Percentiles rank a stretch among this genome's conserved stretches.
phyloP scores from a whole-genome alignment of 495 filamentous ascomycete genomes.

The Lophium mytilinum region DNA sequence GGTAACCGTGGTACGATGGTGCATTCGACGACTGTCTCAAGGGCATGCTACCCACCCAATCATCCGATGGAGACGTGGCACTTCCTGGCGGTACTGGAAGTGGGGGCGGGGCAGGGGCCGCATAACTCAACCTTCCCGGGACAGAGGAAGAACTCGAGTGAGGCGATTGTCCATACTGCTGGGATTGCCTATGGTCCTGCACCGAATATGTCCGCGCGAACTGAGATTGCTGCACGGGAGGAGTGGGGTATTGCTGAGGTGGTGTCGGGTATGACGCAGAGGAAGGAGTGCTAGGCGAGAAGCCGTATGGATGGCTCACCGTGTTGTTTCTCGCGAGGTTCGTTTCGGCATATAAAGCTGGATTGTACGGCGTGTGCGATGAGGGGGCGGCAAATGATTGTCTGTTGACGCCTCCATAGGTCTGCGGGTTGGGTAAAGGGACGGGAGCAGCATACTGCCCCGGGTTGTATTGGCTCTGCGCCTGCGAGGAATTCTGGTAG shows the following conservation, averaged over 20 bases:
- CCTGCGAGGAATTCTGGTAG: slow-evolving; percentile 45
- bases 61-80: slow-evolving; percentile 8
- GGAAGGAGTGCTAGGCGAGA: slow-evolving; percentile 21
- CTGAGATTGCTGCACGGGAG: slow-evolving; percentile 23
- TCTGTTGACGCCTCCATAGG: slow-evolving; percentile 26
- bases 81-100: slow-evolving; percentile 20
- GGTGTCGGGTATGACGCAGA: slow-evolving; percentile 16
- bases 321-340: slow-evolving; percentile 15
- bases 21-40: slow-evolving; percentile 45
- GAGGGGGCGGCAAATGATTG: slow-evolving; percentile 21
- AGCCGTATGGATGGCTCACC: slow-evolving; percentile 26
- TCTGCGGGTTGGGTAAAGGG: slow-evolving; percentile 45
- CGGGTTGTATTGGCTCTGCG: slow-evolving; percentile 62
- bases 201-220: slow-evolving; percentile 19
- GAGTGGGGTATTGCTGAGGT: slow-evolving; percentile 12
- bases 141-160: not conserved
- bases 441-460: slow-evolving; percentile 66
- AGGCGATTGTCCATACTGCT: not conserved
- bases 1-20: slow-evolving; percentile 33
- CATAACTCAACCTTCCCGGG: slow-evolving; percentile 12
- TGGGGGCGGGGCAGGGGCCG: slow-evolving; percentile 24
- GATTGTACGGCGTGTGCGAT: slow-evolving; percentile 61
- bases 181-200: slow-evolving; percentile 12
- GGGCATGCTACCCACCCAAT: slow-evolving; percentile 32
- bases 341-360: slow-evolving; percentile 47